Percentiles rank a stretch among this genome's conserved stretches.
Conservation (phyloP, 306 rosid species). For the Mucuna pruriens region DNA sequence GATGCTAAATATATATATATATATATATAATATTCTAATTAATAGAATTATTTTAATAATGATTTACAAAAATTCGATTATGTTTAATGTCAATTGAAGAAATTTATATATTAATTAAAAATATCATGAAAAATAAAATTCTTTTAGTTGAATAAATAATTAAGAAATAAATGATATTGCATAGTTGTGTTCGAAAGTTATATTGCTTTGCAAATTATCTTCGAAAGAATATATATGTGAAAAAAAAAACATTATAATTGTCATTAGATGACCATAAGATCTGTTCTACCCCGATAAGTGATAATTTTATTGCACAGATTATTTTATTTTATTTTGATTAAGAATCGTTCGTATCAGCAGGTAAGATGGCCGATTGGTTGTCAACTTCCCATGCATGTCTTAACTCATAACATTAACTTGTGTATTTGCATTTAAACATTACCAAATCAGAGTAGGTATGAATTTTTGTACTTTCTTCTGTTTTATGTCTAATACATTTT, state of each 20-base stretch:
- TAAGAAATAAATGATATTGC: no score
- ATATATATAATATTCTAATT: no score
- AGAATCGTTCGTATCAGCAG: background rate
- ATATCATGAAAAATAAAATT: no score
- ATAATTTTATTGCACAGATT: background rate
- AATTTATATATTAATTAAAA: no score
- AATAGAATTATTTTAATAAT: no score
- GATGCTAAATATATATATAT: no score
- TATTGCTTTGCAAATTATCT: no score
- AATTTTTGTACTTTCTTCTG: constrained; percentile 20
- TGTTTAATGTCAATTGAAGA: no score
- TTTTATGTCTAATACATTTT: background rate
- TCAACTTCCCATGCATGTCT: constrained; percentile 28
- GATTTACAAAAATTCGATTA: no score
- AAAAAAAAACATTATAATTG: background rate
- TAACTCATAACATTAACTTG: constrained; percentile 21
- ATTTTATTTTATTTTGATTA: background rate
- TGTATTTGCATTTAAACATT: constrained; percentile 18
- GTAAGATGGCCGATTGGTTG: background rate
- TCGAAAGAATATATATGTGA: no score
- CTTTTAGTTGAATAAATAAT: no score
- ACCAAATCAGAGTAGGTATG: constrained; percentile 13
- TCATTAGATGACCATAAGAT: background rate
- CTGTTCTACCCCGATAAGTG: background rate
- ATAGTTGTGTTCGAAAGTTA: no score